phyloP scores from a whole-genome alignment of 768 basidiomycete species.

The Pleurotus sapidus region DNA sequence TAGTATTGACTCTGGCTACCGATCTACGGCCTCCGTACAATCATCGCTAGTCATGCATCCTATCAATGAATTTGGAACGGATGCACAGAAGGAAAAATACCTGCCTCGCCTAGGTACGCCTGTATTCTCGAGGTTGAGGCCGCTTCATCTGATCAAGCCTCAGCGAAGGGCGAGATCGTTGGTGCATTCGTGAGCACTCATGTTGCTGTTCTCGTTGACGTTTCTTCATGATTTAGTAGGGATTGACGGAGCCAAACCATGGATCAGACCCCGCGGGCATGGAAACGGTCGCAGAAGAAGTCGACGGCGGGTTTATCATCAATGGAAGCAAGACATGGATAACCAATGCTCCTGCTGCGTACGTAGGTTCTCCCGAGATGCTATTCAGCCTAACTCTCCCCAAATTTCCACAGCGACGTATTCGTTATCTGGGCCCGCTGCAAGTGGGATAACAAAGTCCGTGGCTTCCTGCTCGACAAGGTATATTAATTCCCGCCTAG shows the following conservation, averaged over 20 bases:
- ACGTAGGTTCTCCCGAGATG: conserved; percentile 24
- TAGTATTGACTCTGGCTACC: conserved; percentile 95
- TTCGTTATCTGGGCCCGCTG: conserved; percentile 95
- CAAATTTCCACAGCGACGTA: conserved; percentile 55
- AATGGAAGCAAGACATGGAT: conserved; percentile 99
- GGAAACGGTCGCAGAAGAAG: conserved; percentile 89
- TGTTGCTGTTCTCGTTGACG: not conserved
- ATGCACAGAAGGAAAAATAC: conserved; percentile 88
- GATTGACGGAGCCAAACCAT: conserved; percentile 94
- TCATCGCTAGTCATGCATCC: conserved; percentile 97
- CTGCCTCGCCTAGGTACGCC: conserved; percentile 74
- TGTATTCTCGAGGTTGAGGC: not conserved
- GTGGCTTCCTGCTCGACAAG: conserved; percentile 91
- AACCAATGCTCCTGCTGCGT: conserved; percentile 90
- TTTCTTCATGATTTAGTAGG: conserved; percentile 41
- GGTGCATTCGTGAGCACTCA: conserved; percentile 84
- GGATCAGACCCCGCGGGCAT: conserved; percentile 98
- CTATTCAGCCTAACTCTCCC: conserved; percentile 7
- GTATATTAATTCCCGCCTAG: conserved; percentile 30
- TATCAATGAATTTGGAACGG: conserved; percentile 83
- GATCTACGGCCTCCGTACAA: conserved; percentile 93
- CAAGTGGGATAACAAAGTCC: conserved; percentile 89
- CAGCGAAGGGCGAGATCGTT: conserved; percentile 81
- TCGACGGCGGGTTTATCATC: conserved; percentile 79
- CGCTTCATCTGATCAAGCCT: not conserved